A percentile compares a stretch with the other conserved stretches of the same genome.
Conservation (phyloP, 176 grass and related monocot species). For the Echinochloa phyllopogon region DNA sequence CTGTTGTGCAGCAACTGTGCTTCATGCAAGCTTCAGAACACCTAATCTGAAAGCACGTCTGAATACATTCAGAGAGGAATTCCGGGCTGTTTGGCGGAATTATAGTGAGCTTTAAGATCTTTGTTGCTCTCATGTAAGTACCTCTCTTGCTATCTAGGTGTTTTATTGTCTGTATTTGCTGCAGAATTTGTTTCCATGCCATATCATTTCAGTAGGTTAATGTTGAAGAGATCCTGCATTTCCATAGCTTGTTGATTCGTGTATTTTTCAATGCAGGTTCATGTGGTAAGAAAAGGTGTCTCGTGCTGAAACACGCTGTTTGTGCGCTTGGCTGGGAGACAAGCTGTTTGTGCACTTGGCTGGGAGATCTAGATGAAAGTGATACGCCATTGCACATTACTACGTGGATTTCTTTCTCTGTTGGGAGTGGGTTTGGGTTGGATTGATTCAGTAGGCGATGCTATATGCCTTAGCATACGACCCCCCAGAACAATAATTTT, state of each 20-base stretch:
- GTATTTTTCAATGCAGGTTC: conserved; percentile 30
- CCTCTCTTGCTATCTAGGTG: not conserved
- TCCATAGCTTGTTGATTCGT: conserved; percentile 1
- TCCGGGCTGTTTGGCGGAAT: conserved; percentile 93
- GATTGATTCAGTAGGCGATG: not conserved
- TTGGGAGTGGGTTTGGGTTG: conserved; percentile 4
- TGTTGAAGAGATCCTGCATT: not conserved
- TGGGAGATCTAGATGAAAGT: conserved; percentile 43
- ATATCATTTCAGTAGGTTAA: not conserved
- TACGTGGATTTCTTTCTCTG: conserved; percentile 42
- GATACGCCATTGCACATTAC: conserved; percentile 17
- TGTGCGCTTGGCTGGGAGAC: conserved; percentile 44
- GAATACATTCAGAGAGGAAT: conserved; percentile 99
- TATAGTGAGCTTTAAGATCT: conserved; percentile 76
- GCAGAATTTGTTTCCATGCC: not conserved
- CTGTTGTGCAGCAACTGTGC: conserved; percentile 62
- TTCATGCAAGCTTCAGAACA: conserved; percentile 97
- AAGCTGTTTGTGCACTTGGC: conserved; percentile 44
- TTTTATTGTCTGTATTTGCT: not conserved
- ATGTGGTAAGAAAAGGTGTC: conserved; percentile 44
- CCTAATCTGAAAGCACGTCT: conserved; percentile 97
- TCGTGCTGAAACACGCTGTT: conserved; percentile 42
- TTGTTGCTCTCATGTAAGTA: conserved; percentile 31
- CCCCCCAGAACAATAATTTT: conserved; percentile 39
- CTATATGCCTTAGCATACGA: conserved; percentile 12